Percentiles rank a stretch among this genome's conserved stretches.
phyloP scores from a whole-genome alignment of 257 asterid genomes.

The Jacaranda copaia region DNA sequence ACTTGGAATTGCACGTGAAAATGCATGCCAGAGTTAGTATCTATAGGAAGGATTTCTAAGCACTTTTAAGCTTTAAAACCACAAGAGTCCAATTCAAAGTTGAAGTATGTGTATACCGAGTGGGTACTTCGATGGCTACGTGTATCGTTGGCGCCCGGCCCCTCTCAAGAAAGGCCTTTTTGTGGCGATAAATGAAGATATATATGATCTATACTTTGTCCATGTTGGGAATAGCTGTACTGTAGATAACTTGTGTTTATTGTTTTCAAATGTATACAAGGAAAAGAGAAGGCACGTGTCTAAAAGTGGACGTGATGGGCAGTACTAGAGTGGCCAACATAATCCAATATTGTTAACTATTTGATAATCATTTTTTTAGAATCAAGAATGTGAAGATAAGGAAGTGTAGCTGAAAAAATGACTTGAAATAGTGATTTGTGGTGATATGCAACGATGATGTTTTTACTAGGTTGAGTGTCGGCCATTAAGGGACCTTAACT shows the following conservation, averaged over 20 bases:
- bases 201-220: background rate
- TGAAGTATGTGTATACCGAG: background rate
- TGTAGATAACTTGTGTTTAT: background rate
- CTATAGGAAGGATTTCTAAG: background rate
- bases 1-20: constrained; percentile 20
- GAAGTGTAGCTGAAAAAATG: no score
- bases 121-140: constrained; percentile 25
- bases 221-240: background rate
- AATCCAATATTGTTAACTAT: background rate
- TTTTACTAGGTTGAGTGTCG: no score
- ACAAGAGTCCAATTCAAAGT: constrained; percentile 28
- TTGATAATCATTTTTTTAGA: no score
- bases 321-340: background rate
- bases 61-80: background rate
- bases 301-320: background rate
- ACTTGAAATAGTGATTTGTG: no score
- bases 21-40: background rate
- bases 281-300: background rate
- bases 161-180: constrained; percentile 6
- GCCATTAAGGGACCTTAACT: background rate
- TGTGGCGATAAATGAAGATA: constrained; percentile 26
- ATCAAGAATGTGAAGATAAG: no score
- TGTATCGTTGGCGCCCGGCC: background rate
- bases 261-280: background rate
- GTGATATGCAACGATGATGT: no score